phyloP scores from a whole-genome alignment of 345 rosid species.

The Nephelium lappaceum region DNA sequence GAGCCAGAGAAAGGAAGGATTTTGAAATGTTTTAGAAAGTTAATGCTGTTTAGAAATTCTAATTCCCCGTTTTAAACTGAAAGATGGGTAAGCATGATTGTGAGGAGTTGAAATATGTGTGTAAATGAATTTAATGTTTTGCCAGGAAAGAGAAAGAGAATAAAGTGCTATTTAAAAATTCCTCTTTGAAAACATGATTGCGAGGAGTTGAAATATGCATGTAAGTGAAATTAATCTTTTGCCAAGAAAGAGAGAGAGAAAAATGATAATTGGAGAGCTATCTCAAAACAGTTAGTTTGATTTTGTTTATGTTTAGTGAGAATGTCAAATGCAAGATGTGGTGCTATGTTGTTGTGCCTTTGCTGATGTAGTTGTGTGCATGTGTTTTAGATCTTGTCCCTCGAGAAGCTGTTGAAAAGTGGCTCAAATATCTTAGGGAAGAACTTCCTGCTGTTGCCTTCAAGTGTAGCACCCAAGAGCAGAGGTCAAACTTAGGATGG shows the following conservation, averaged over 20 bases:
- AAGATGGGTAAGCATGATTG: not conserved
- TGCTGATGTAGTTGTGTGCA: not conserved
- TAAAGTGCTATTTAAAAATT: too few species aligned
- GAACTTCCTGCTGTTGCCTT: conserved; percentile 97
- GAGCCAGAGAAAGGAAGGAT: not conserved
- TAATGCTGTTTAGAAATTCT: not conserved
- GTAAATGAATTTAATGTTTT: too few species aligned
- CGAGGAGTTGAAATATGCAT: too few species aligned
- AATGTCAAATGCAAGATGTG: not conserved
- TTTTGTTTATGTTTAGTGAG: conserved; percentile 1
- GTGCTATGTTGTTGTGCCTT: not conserved
- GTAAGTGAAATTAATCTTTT: too few species aligned
- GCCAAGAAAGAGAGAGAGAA: too few species aligned
- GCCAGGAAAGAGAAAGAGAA: not conserved
- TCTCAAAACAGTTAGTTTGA: not conserved
- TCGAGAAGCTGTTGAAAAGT: conserved; percentile 93
- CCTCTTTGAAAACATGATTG: too few species aligned
- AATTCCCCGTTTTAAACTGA: not conserved
- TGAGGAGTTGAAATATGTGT: not conserved
- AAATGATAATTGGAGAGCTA: not conserved
- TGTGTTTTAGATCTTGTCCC: conserved; percentile 86
- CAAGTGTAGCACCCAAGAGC: conserved; percentile 96
- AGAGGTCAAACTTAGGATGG: conserved; percentile 92
- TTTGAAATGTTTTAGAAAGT: not conserved
- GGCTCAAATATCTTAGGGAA: conserved; percentile 93